Evolutionary conservation across 176 grass and related monocot genomes (phyloP), one percentile per base, ranked within the genome.

Genomic region (Oryza longistaminata): DNA sequence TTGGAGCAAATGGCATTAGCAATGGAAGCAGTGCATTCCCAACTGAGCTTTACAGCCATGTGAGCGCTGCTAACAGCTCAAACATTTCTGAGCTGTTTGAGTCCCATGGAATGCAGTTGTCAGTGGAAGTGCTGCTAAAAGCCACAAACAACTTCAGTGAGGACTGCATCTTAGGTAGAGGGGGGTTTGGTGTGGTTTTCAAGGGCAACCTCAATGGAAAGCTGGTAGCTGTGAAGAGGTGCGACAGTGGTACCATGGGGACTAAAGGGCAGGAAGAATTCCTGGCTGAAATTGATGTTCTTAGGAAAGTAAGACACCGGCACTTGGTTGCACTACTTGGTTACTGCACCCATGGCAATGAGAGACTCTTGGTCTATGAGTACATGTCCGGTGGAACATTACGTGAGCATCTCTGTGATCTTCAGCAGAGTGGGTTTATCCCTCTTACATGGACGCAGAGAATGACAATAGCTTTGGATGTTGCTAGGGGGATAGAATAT

Each of bases 341-440:
- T 42, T 94, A 98, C 76, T 98, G 91, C 81, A 92, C 92, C 40
- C 82, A 92, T 90, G 86, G 81, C 53, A 86, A 88, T 33, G 93
- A 95, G 85, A 93, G 96, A 65, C 93, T 98, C 74, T 87, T 98
- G 81, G 96, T 98, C n/a, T 98, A 98, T 76, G 96, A 98, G 81
- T 98, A 79, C 79, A 95, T 98, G 91, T 65, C 93, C 1, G 86
- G 86, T 31, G 93, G 96, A 62, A 98, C 96, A 71, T 69, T 98
- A 60, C 91, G 91, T 2, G 64, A 98, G 72, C 91, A 90, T 85
- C 74, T 98, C 70, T 95, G 91, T 79, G 96, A 98, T 80, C 88
- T 75, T 82, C 76, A 92, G 10, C 71, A 73, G 44, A 93, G 83
- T 22, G 86, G 88, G 67, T 78, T 85, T 74, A 21, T 81, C 84